These are phyloP conservation scores for Rickenella mellea DNA, from an alignment of 768 basidiomycete genomes.

Conservation along the genomic window DNA sequence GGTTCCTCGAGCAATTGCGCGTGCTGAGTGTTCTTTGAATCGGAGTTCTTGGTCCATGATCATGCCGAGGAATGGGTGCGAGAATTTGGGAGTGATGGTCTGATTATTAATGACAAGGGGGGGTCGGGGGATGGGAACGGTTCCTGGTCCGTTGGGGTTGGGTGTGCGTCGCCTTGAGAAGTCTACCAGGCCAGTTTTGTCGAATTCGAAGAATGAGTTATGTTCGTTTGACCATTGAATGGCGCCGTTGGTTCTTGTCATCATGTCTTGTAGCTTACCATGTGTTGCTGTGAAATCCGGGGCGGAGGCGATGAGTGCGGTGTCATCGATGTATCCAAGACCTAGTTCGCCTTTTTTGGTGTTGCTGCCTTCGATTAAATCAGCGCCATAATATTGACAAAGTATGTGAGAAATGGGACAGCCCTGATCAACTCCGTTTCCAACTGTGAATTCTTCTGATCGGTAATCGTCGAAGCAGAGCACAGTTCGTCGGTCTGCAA, in stretches of 20 bases:
- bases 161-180: too few relatives aligned
- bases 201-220: too few relatives aligned
- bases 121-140: too few relatives aligned
- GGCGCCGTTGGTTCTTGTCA: too few relatives aligned
- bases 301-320: conserved; percentile 4
- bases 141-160: too few relatives aligned
- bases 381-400: conserved; percentile 14
- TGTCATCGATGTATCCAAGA: conserved; percentile 22
- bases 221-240: too few relatives aligned
- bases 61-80: conserved; percentile 8
- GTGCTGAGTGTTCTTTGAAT: conserved; percentile 8
- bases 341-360: conserved; percentile 8
- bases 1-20: conserved; percentile 1
- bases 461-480: conserved; percentile 15
- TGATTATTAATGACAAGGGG: too few relatives aligned
- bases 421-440: conserved; percentile 15
- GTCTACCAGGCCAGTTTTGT: too few relatives aligned
- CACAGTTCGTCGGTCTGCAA: conserved; percentile 1
- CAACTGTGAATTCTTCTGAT: conserved; percentile 5
- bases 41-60: conserved; percentile 7
- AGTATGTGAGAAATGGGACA: conserved; percentile 15
- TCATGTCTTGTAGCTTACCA: conserved; percentile 3
- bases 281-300: conserved; percentile 4
- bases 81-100: conserved; percentile 1
- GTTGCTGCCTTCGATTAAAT: conserved; percentile 12